Evolutionary conservation across 2,329 filamentous ascomycete species (phyloP).

Genomic region (Blastomyces silverae): DNA sequence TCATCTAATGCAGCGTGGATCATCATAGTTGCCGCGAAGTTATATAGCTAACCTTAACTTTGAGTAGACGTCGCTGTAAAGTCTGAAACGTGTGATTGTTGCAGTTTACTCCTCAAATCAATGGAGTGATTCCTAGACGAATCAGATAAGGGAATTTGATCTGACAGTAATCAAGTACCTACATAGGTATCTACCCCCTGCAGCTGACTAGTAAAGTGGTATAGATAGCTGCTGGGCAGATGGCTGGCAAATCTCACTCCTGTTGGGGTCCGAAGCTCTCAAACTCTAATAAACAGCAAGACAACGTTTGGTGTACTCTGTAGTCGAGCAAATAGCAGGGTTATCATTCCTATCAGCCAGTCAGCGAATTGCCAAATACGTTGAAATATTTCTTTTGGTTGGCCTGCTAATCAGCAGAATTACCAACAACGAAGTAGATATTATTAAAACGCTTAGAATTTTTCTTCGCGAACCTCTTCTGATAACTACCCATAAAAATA

Average conservation of each 20-base stretch:
- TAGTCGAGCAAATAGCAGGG: neutral
- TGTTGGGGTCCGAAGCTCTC: neutral
- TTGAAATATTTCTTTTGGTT: neutral
- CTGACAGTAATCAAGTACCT: neutral
- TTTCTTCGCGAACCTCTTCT: neutral
- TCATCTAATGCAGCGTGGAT: constrained; percentile 4
- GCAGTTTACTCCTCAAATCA: neutral
- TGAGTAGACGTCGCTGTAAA: neutral
- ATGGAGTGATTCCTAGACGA: neutral
- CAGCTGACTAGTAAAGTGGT: too few relatives aligned
- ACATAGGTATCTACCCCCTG: neutral
- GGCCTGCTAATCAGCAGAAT: neutral
- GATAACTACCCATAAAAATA: neutral
- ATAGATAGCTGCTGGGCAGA: neutral
- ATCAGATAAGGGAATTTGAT: neutral
- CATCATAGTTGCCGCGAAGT: neutral
- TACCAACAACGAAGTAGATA: neutral
- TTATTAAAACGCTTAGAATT: neutral
- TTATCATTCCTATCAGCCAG: neutral
- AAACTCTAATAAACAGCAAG: neutral
- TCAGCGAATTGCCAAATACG: neutral
- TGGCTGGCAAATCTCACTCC: neutral
- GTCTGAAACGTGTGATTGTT: neutral
- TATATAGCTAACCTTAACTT: neutral
- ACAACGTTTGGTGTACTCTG: neutral